A percentile compares a stretch with the other conserved stretches of the same genome.
Conservation (phyloP, 202 grass and related monocot genomes). For the Elaeis oleifera region DNA sequence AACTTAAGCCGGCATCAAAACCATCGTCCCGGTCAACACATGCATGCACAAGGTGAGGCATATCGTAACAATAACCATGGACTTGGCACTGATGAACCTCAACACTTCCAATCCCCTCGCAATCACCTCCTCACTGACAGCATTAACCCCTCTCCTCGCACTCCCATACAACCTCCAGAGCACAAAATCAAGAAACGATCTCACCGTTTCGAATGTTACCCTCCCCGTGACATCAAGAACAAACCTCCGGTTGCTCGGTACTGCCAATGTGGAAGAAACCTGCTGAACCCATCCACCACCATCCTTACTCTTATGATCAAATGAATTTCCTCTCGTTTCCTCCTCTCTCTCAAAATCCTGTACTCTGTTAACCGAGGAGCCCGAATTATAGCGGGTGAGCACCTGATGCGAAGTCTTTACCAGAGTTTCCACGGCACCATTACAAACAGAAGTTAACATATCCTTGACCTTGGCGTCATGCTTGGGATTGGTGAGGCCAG, state of each 20-base stretch:
- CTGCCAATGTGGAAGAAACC: constrained; percentile 39
- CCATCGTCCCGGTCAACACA: constrained; percentile 39
- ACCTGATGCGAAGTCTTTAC: constrained; percentile 64
- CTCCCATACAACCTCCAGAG: constrained; percentile 53
- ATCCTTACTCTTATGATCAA: constrained; percentile 1
- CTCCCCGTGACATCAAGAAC: constrained; percentile 61
- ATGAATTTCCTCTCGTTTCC: constrained; percentile 4
- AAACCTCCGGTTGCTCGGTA: constrained; percentile 53
- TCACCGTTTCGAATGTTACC: constrained; percentile 67
- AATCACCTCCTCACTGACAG: constrained; percentile 10
- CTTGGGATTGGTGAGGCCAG: constrained; percentile 67
- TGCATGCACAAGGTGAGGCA: constrained; percentile 73
- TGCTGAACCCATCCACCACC: constrained; percentile 38
- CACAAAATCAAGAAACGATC: constrained; percentile 81
- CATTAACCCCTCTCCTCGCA: constrained; percentile 39
- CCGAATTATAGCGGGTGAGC: constrained; percentile 21
- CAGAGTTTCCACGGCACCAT: constrained; percentile 52
- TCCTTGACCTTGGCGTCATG: constrained; percentile 52
- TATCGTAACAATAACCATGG: constrained; percentile 48
- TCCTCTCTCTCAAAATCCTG: not conserved
- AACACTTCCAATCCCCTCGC: constrained; percentile 37
- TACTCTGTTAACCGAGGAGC: not conserved
- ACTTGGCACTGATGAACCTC: constrained; percentile 50
- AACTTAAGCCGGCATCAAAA: constrained; percentile 33
- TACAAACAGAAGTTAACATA: constrained; percentile 57